These are phyloP conservation scores for Solanum lycopersicoides DNA, from an alignment of 257 asterid genomes.

Conservation along the genomic window DNA sequence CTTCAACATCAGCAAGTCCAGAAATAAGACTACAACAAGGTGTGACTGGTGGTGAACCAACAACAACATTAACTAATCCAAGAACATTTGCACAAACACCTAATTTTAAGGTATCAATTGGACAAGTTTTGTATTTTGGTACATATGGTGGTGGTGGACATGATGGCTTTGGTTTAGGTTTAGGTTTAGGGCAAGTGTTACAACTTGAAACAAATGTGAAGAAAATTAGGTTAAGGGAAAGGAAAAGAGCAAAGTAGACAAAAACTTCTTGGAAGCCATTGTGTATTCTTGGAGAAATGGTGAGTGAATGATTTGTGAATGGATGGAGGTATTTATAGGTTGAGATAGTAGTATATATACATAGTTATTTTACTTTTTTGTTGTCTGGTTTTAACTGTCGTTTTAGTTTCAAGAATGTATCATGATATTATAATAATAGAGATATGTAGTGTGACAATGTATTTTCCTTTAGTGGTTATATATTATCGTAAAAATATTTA, in stretches of 20 bases:
- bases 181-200: not conserved
- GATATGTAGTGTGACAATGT: no score
- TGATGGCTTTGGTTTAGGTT: not conserved
- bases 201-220: not conserved
- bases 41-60: slow-evolving; percentile 1
- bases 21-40: slow-evolving; percentile 7
- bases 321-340: not conserved
- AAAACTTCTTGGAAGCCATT: not conserved
- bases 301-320: not conserved
- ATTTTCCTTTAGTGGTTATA: not conserved
- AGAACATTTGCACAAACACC: slow-evolving; percentile 4
- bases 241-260: not conserved
- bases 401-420: no score
- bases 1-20: slow-evolving; percentile 2
- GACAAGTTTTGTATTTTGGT: not conserved
- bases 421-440: no score
- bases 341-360: not conserved
- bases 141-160: not conserved
- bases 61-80: slow-evolving; percentile 1
- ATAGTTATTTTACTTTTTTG: not conserved
- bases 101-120: slow-evolving; percentile 2
- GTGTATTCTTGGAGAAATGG: not conserved
- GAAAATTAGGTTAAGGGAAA: not conserved
- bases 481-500: no score
- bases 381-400: not conserved